Evolutionary conservation across 495 filamentous ascomycete genomes (phyloP), one percentile per base, ranked within the genome.

Genomic region (Talaromyces wortmannii): DNA sequence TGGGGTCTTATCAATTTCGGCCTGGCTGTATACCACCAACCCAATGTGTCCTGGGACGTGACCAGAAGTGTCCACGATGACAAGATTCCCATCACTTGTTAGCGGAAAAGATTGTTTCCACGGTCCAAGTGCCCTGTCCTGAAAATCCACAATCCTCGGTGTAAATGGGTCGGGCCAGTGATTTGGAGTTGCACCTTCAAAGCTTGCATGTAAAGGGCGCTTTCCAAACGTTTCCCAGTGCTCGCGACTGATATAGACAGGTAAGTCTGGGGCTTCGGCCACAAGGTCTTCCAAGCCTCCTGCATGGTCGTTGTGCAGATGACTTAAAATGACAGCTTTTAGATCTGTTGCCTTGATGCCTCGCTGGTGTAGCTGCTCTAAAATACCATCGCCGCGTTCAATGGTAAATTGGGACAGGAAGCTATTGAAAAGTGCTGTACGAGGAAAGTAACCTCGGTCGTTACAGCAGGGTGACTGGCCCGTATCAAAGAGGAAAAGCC

Each of bases 281-380:
- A 58, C 45, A 2, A 71, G 49, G 42, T 71, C 66, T 50, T 61
- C 55, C 29, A 71, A 46, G 1, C 68, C 68, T 13, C 66, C 68
- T 0, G 58, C 56, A 51, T 71, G 68, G 45, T 69, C 66, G 33
- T 66, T 65, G 51, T 69, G 68, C 8, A 71, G 52, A 55, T 69
- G 68, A 36, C 58, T 62, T 18, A 71, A 23, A 8, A 71, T 53
- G 15, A 69, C 59, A 4, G 48, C 61, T 42, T 67, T 62, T 7
- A 69, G 50, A 42, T 67, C 63, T 0, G 60, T 63, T 0, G 62
- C 40, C 15, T 66, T 59, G 8, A 71, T 57, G 0, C 63, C 66
- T 30, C 36, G 53, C 29, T 48, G 15, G 3, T 55, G 50, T 5
- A 71, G 61, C 45, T 63, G 61, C 8, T 47, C 45, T 0, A 59